Conservation (phyloP, 2,329 filamentous ascomycete genomes). For the Aureobasidium pullulans region DNA sequence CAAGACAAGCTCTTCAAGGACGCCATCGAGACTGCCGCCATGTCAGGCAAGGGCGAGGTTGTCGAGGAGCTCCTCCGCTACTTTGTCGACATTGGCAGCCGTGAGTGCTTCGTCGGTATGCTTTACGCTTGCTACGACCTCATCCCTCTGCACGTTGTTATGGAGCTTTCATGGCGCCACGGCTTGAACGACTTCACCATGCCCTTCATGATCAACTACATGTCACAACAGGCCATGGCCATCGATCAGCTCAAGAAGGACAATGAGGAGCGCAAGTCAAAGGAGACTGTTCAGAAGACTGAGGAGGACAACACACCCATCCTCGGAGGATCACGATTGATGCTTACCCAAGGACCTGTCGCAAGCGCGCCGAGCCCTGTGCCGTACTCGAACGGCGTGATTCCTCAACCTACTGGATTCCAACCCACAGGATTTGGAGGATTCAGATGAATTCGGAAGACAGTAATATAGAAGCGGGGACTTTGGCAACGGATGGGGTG, state of each 20-base stretch:
- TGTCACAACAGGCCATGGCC: slow-evolving; percentile 82
- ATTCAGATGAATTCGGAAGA: slow-evolving; percentile 19
- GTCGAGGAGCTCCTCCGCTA: slow-evolving; percentile 95
- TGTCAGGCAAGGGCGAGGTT: slow-evolving; percentile 82
- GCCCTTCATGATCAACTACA: slow-evolving; percentile 99
- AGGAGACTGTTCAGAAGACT: slow-evolving; percentile 68
- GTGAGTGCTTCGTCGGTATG: slow-evolving; percentile 99
- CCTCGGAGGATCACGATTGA: slow-evolving; percentile 76
- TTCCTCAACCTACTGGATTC: slow-evolving; percentile 70
- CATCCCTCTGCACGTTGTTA: slow-evolving; percentile 81
- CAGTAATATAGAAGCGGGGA: slow-evolving; percentile 3
- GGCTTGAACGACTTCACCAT: slow-evolving; percentile 95
- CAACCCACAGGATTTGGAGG: slow-evolving; percentile 20
- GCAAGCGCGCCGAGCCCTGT: slow-evolving; percentile 52
- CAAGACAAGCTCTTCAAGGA: slow-evolving; percentile 99
- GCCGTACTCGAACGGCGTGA: slow-evolving; percentile 78
- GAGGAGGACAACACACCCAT: slow-evolving; percentile 93
- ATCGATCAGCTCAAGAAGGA: slow-evolving; percentile 83
- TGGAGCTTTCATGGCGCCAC: slow-evolving; percentile 96
- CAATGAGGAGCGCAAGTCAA: slow-evolving; percentile 83
- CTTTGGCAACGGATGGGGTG: neutral
- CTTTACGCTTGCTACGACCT: slow-evolving; percentile 97
- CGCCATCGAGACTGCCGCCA: slow-evolving; percentile 93
- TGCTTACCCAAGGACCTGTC: slow-evolving; percentile 87
- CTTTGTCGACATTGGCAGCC: slow-evolving; percentile 97